Percentiles rank a stretch among this genome's conserved stretches.
These are phyloP conservation scores for Cutaneotrichosporon dermatis DNA, from an alignment of 1,284 basidiomycete species.

Conservation along the genomic window DNA sequence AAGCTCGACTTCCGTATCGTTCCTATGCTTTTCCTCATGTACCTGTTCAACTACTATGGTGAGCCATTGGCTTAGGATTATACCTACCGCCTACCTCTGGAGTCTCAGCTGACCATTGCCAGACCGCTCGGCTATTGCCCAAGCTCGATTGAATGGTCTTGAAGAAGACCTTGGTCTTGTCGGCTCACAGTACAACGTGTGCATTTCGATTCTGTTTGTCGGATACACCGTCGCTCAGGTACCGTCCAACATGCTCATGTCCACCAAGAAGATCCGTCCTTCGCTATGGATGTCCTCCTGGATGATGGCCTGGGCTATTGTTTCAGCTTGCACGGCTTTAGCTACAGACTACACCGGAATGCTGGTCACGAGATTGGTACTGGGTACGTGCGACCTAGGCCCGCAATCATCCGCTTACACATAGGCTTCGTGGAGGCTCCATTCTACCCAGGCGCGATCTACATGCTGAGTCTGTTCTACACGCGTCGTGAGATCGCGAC, in stretches of 20 bases:
- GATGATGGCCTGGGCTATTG: constrained; percentile 29
- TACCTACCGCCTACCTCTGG: too few relatives aligned
- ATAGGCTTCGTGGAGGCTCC: constrained; percentile 32
- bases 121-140: too few relatives aligned
- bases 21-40: too few relatives aligned
- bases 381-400: too few relatives aligned
- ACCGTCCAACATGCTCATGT: constrained; percentile 41
- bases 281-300: constrained; percentile 32
- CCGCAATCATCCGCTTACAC: too few relatives aligned
- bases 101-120: too few relatives aligned
- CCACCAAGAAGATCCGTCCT: constrained; percentile 28
- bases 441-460: constrained; percentile 40
- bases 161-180: constrained; percentile 32
- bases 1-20: too few relatives aligned
- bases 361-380: constrained; percentile 35
- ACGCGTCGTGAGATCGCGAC: constrained; percentile 41
- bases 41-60: too few relatives aligned
- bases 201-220: constrained; percentile 43
- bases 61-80: too few relatives aligned
- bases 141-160: too few relatives aligned
- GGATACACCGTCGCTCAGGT: constrained; percentile 41
- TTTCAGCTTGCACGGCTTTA: constrained; percentile 22
- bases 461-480: constrained; percentile 43
- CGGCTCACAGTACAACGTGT: constrained; percentile 31
- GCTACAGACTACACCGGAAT: constrained; percentile 32